Percentiles rank a stretch among this genome's conserved stretches.
Evolutionary conservation across 768 basidiomycete species (phyloP).

Genomic region (Xerocomellus chrysenteron): DNA sequence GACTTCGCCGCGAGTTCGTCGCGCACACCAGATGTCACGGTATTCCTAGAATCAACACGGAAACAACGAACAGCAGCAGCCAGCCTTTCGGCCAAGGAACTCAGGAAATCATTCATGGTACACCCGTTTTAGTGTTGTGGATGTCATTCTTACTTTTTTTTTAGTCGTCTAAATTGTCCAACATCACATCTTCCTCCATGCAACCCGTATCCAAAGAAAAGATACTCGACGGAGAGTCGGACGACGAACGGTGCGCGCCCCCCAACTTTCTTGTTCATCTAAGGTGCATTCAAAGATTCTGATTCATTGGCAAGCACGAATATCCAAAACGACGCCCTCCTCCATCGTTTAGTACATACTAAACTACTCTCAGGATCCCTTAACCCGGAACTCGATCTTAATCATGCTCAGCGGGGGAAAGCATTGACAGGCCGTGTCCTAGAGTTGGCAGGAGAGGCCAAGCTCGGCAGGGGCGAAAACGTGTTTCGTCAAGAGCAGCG

Average conservation of each 20-base stretch:
- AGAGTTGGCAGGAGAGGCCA: slow-evolving; percentile 66
- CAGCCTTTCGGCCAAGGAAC: slow-evolving; percentile 34
- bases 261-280: background rate
- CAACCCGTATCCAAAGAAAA: slow-evolving; percentile 13
- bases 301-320: slow-evolving; percentile 52
- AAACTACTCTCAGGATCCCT: slow-evolving; percentile 74
- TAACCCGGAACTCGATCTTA: slow-evolving; percentile 57
- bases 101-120: slow-evolving; percentile 78
- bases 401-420: slow-evolving; percentile 67
- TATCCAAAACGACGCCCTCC: slow-evolving; percentile 70
- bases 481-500: slow-evolving; percentile 59
- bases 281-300: background rate
- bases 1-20: slow-evolving; percentile 39
- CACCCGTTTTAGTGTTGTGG: background rate
- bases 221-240: slow-evolving; percentile 40
- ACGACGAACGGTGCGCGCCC: slow-evolving; percentile 51
- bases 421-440: slow-evolving; percentile 76
- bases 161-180: slow-evolving; percentile 78
- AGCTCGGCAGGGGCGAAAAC: slow-evolving; percentile 74
- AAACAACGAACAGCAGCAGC: slow-evolving; percentile 22
- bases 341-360: slow-evolving; percentile 80
- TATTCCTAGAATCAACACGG: slow-evolving; percentile 49
- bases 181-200: slow-evolving; percentile 39
- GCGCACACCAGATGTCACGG: slow-evolving; percentile 46
- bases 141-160: slow-evolving; percentile 3